Evolutionary conservation across 345 rosid genomes (phyloP), one percentile per base, ranked within the genome.

Genomic region (Nasturtium officinale): DNA sequence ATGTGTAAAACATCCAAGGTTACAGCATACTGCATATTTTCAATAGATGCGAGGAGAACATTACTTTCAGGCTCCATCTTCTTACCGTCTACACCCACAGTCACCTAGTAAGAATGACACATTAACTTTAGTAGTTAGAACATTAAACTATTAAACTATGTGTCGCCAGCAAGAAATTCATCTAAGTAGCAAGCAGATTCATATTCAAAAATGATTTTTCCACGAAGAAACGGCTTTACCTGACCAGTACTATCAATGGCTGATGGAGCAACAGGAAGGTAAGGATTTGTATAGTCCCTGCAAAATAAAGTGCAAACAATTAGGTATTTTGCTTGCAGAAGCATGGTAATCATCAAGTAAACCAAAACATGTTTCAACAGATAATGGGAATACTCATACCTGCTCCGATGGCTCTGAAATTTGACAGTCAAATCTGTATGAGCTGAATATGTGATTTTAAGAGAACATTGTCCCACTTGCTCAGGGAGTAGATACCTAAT

Each of bases 21-120:
- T 78, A 96, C 97, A 64, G 96, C 97, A 82, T 96, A 92, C 74
- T 92, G 99, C 99, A 96, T 96, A 79, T 96, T 96, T 85, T 96
- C 99, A 26, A 96, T 96, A 40, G 99, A 96, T 77, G 99, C 99
- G 9, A 89, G 99, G 77, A 92, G 98, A 61, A 96, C 98, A 29
- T 96, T 92, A 77, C 99, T 90, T 84, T 96, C 99, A 45, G 98
- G 95, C 76, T 96, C 99, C 71, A 92, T 81, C 75, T 89, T 96
- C 79, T 85, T 92, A 33, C 99, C 99, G 82, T 96, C 99, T 71
- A 87, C 59, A 72, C 97, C 96, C 73, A 90, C 82, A 62, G 29
- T 70, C 59, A 89, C 38, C 99, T 96, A 85, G 30, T 42, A 77
- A 25, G 50, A 65, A 63, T n/a, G 18, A 65, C 16, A 50, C 15